These are phyloP conservation scores for Leishmania mexicana DNA, from an alignment of 208 protist species.

Conservation along the genomic window DNA sequence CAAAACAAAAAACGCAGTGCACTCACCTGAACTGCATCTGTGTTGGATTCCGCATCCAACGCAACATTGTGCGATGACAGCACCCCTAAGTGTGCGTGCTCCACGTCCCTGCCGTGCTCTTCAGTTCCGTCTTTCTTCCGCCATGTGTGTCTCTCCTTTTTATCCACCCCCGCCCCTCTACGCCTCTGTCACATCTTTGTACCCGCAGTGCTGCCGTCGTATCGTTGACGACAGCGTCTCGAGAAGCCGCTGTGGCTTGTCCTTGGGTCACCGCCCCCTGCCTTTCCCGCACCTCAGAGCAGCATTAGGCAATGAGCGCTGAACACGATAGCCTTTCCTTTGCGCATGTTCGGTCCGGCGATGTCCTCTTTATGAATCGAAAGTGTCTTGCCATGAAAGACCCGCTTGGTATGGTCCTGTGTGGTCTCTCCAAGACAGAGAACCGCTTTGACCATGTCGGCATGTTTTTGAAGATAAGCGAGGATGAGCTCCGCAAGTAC, in stretches of 20 bases:
- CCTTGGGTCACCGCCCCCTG: neutral
- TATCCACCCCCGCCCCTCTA: too few relatives aligned
- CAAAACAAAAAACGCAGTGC: neutral
- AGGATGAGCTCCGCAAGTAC: conserved; percentile 43
- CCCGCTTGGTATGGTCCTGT: conserved; percentile 61
- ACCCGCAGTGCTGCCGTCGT: neutral
- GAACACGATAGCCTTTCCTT: neutral
- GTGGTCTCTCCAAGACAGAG: conserved; percentile 76
- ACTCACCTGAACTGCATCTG: neutral
- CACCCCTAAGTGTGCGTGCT: too few relatives aligned
- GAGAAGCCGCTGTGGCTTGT: neutral
- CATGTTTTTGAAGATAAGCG: conserved; percentile 67
- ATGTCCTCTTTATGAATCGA: conserved; percentile 87
- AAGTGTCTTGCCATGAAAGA: conserved; percentile 76
- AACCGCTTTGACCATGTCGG: conserved; percentile 85
- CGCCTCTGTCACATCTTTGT: neutral
- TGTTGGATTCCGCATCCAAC: neutral
- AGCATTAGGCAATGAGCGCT: neutral
- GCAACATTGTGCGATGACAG: neutral
- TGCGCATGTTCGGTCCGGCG: conserved; percentile 44
- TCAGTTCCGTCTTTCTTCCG: neutral
- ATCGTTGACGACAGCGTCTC: neutral
- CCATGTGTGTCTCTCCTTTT: neutral
- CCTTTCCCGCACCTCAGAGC: neutral
- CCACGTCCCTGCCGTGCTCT: neutral